Evolutionary conservation across 805 yeast genomes (phyloP).

Genomic region (Lipomyces mesembrius): DNA sequence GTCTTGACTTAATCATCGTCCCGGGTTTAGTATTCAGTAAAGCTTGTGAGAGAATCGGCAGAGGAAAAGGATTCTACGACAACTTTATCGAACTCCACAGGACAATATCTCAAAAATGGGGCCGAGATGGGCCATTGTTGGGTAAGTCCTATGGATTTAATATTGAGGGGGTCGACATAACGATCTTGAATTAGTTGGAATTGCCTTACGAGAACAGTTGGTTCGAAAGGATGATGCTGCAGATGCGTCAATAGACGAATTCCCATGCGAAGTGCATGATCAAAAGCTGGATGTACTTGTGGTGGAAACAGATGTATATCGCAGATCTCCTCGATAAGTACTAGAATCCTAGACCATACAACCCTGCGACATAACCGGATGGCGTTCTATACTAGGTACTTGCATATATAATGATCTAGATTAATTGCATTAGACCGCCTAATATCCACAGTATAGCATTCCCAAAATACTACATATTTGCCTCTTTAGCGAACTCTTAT

Average conservation of each 20-base stretch:
- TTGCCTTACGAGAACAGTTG: conserved; percentile 67
- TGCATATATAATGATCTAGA: too few relatives aligned
- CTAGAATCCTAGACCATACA: too few relatives aligned
- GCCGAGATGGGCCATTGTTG: conserved; percentile 9
- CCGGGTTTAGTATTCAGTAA: conserved; percentile 85
- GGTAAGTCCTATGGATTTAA: conserved; percentile 6
- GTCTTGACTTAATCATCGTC: conserved; percentile 72
- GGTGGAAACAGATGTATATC: conserved; percentile 46
- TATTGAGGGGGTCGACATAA: background rate
- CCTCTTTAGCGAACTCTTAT: too few relatives aligned
- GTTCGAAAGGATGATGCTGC: conserved; percentile 43
- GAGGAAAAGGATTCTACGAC: conserved; percentile 94
- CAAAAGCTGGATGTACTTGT: conserved; percentile 61
- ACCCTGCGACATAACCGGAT: too few relatives aligned
- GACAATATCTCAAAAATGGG: conserved; percentile 40
- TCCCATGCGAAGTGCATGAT: conserved; percentile 70
- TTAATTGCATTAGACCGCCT: too few relatives aligned
- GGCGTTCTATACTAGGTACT: too few relatives aligned
- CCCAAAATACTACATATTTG: too few relatives aligned
- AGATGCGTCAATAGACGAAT: conserved; percentile 21
- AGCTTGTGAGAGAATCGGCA: conserved; percentile 69
- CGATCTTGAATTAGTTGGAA: conserved; percentile 51
- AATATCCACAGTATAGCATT: too few relatives aligned
- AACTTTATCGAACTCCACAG: conserved; percentile 62
- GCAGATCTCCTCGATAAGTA: background rate